These are phyloP conservation scores for Gamsiella multidivaricata DNA, from an alignment of 192 early-diverging fungal genomes.

Conservation along the genomic window DNA sequence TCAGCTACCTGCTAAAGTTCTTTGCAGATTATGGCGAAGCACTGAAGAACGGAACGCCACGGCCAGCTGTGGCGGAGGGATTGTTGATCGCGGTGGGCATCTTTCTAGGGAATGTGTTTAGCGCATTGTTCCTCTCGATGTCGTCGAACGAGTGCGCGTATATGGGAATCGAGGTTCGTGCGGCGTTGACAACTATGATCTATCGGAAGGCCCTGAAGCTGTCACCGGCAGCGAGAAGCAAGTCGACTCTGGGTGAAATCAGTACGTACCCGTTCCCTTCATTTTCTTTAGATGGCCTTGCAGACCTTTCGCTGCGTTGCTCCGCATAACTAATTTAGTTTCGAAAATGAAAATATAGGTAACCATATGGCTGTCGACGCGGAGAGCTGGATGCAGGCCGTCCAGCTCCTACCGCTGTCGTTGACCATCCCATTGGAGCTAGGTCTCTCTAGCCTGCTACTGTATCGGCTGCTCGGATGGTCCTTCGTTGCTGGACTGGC, in stretches of 20 bases:
- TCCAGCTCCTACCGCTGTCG: conserved; percentile 24
- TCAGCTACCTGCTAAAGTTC: conserved; percentile 28
- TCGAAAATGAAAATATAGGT: too few species aligned
- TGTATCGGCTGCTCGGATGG: conserved; percentile 44
- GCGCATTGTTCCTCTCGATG: conserved; percentile 26
- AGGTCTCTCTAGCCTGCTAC: neutral
- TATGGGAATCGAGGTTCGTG: conserved; percentile 73
- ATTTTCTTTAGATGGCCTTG: too few species aligned
- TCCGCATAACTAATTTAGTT: too few species aligned
- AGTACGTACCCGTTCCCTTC: neutral
- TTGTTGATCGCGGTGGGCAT: conserved; percentile 31
- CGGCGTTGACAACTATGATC: conserved; percentile 78
- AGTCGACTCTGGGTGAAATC: conserved; percentile 42
- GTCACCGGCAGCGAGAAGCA: conserved; percentile 60
- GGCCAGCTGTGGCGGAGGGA: conserved; percentile 15
- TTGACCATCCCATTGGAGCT: conserved; percentile 59
- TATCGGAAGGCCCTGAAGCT: conserved; percentile 84
- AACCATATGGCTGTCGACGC: conserved; percentile 78
- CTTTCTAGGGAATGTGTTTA: conserved; percentile 24
- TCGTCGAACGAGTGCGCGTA: conserved; percentile 55
- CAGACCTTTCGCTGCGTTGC: too few species aligned
- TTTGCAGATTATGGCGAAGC: conserved; percentile 47
- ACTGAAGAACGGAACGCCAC: conserved; percentile 19
- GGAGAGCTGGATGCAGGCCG: conserved; percentile 61
- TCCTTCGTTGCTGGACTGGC: conserved; percentile 29